Base-by-base conservation (phyloP, 78 protist genomes). In the Dictyostelium brefeldianum region DNA sequence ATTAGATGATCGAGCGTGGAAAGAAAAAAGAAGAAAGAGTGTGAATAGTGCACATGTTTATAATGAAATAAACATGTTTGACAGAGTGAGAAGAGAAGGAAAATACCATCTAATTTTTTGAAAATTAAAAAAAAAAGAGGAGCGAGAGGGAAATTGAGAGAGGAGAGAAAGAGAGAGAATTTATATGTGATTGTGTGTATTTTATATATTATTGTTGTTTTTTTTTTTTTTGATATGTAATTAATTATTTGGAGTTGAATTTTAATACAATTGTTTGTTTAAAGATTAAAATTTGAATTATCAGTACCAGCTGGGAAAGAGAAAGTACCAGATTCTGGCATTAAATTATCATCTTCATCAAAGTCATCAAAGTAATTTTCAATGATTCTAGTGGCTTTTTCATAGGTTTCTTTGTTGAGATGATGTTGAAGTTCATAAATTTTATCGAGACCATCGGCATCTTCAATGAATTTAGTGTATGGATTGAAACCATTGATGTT, bases 391-490 rank as follows among this genome's bases (percentile, higher is more conserved):
- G 54, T 25, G 47, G 98, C 96, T 80, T 71, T 78, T 64, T 94
- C 81, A 89, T 93, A 96, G 57, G 98, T 96, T 41, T 90, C 97
- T 27, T 91, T 59, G 89, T 91, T 95, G 15, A 62, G 36, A 94
- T 97, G 98, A 20, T 73, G 12, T 90, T 98, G 99, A 51, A 98
- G 95, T 69, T 70, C 48, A 77, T 97, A 96, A 73, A 98, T 94
- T 62, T 67, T 69, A 59, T 92, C 87, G 22, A 96, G 11, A 12
- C 99, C 99, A 11, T 82, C 97, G 18, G 92, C 96, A 50, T 91
- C 95, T 89, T 98, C 99, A 29, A 98, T 47, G 62, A 22, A 46
- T 22, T 18, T 25, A 17, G 36, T 57, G 83, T 73, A 83, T 70
- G 14, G 29, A 78, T 81, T 78, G 41, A 5, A 5, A 18, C 65